A percentile compares a stretch with the other conserved stretches of the same genome.
These are phyloP conservation scores for Penicillium atrosanguineum DNA, from an alignment of 495 filamentous ascomycete species.

Conservation along the genomic window DNA sequence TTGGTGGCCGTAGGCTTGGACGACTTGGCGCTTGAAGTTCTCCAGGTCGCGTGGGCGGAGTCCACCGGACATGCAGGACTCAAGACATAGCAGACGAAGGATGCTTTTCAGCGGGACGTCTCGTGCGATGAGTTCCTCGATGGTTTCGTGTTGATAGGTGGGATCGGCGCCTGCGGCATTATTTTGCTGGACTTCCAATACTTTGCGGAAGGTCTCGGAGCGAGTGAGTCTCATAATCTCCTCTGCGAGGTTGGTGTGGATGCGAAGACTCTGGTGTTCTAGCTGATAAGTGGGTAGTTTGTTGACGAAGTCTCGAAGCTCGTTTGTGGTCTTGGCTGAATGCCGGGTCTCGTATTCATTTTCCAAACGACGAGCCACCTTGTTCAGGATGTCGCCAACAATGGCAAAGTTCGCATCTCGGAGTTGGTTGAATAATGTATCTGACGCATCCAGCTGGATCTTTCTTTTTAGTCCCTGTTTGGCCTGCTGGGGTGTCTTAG, in stretches of 20 bases:
- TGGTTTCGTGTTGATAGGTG: conserved; percentile 79
- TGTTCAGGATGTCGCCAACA: conserved; percentile 83
- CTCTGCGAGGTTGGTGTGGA: conserved; percentile 88
- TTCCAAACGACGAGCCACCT: conserved; percentile 83
- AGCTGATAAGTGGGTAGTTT: conserved; percentile 90
- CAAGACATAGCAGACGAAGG: conserved; percentile 82
- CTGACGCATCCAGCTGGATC: conserved; percentile 83
- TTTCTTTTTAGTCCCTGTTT: conserved; percentile 79
- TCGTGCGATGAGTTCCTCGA: conserved; percentile 91
- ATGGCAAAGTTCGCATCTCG: conserved; percentile 95
- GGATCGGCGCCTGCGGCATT: conserved; percentile 89
- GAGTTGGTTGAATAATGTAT: conserved; percentile 84
- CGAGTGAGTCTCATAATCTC: conserved; percentile 91
- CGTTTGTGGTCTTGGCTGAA: conserved; percentile 78
- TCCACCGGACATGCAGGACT: conserved; percentile 85
- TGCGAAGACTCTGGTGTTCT: conserved; percentile 86
- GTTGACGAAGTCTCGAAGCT: conserved; percentile 88
- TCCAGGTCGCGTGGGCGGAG: conserved; percentile 86
- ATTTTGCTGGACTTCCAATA: conserved; percentile 93
- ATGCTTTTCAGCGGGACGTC: conserved; percentile 74
- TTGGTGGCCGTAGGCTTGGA: conserved; percentile 93
- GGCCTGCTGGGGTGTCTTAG: conserved; percentile 50
- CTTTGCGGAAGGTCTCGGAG: conserved; percentile 80
- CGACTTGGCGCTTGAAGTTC: conserved; percentile 77
- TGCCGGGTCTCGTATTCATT: conserved; percentile 89